phyloP scores from a whole-genome alignment of 176 grass and related monocot genomes.

The Cenchrus fungigraminus region DNA sequence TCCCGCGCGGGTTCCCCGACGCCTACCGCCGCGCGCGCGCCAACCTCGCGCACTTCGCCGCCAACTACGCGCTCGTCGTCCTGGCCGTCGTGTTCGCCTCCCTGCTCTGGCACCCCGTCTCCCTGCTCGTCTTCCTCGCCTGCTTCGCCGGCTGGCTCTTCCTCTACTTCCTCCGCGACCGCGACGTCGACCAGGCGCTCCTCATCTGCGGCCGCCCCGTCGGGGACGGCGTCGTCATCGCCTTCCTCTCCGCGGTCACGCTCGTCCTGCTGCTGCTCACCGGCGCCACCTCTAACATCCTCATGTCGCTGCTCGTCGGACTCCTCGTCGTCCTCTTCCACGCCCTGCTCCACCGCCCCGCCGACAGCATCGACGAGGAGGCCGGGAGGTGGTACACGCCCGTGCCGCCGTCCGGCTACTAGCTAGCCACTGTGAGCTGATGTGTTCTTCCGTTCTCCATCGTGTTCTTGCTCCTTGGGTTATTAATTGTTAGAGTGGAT shows the following conservation, averaged over 20 bases:
- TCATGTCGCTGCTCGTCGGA: constrained; percentile 64
- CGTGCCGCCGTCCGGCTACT: constrained; percentile 36
- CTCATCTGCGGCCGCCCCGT: constrained; percentile 46
- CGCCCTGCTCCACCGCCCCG: constrained; percentile 53
- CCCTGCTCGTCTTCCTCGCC: constrained; percentile 85
- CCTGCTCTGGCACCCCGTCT: constrained; percentile 78
- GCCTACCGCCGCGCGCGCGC: constrained; percentile 65
- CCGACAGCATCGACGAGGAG: constrained; percentile 63
- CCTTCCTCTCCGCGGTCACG: constrained; percentile 55
- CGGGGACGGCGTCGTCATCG: constrained; percentile 50
- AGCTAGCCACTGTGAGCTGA: not conserved
- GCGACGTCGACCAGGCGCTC: constrained; percentile 40
- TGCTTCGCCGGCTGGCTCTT: constrained; percentile 74
- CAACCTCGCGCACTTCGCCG: constrained; percentile 72
- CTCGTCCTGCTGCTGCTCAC: constrained; percentile 73
- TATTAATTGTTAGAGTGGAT: not conserved
- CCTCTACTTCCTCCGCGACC: constrained; percentile 84
- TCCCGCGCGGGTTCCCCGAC: constrained; percentile 54
- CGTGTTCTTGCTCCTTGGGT: not conserved
- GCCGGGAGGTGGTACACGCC: constrained; percentile 59
- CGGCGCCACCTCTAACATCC: constrained; percentile 61
- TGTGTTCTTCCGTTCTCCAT: not conserved
- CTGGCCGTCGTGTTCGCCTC: constrained; percentile 70
- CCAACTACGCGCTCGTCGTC: constrained; percentile 83
- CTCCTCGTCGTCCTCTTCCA: constrained; percentile 59